Conservation (phyloP, 768 basidiomycete genomes). For the Scleroderma citrinum region DNA sequence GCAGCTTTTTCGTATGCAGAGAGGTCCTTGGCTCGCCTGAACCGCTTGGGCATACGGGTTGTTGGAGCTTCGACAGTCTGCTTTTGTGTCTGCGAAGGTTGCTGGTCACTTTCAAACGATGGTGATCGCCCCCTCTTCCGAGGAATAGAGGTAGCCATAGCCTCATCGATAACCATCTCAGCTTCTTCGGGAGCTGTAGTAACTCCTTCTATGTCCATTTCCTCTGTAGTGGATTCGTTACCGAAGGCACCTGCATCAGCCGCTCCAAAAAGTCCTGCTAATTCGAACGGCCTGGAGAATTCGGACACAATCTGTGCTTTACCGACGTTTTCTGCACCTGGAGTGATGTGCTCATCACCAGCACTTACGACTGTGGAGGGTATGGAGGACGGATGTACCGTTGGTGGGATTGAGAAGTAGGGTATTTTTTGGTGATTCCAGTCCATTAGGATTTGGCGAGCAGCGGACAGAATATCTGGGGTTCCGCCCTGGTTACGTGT, state of each 20-base stretch:
- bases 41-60: slow-evolving; percentile 46
- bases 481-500: slow-evolving; percentile 64
- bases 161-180: slow-evolving; percentile 37
- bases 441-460: slow-evolving; percentile 77
- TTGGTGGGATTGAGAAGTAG: slow-evolving; percentile 77
- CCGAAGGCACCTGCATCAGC: slow-evolving; percentile 81
- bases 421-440: slow-evolving; percentile 98
- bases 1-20: slow-evolving; percentile 48
- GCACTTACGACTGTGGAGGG: slow-evolving; percentile 42
- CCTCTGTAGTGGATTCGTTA: slow-evolving; percentile 30
- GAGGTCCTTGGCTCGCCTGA: slow-evolving; percentile 50
- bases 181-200: slow-evolving; percentile 19
- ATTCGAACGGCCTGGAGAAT: slow-evolving; percentile 74
- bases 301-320: slow-evolving; percentile 70
- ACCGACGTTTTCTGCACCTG: slow-evolving; percentile 75
- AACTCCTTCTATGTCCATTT: slow-evolving; percentile 42
- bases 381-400: slow-evolving; percentile 70
- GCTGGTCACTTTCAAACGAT: slow-evolving; percentile 1
- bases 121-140: slow-evolving; percentile 21
- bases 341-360: slow-evolving; percentile 41
- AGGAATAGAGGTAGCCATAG: slow-evolving; percentile 28
- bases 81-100: not conserved
- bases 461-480: slow-evolving; percentile 78
- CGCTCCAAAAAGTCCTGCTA: slow-evolving; percentile 74
- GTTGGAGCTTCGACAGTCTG: not conserved